phyloP scores from a whole-genome alignment of 1,284 basidiomycete genomes.

The Mycena sp. region DNA sequence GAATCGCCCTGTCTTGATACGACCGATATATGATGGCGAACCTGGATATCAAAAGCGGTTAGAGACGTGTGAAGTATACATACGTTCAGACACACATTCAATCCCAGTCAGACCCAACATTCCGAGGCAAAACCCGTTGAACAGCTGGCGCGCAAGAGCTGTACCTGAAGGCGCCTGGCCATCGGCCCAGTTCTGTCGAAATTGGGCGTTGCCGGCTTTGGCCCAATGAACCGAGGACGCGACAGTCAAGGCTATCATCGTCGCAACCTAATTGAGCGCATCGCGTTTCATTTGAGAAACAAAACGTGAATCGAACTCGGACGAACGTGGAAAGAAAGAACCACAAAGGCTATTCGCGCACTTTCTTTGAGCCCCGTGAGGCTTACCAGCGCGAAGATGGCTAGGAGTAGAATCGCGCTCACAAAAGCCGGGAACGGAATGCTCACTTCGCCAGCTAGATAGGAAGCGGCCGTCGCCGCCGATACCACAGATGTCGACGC shows the following conservation, averaged over 20 bases:
- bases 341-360: slow-evolving; percentile 61
- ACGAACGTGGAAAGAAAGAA: slow-evolving; percentile 65
- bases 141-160: slow-evolving; percentile 56
- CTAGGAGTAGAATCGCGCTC: slow-evolving; percentile 58
- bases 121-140: slow-evolving; percentile 71
- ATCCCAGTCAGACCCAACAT: slow-evolving; percentile 78
- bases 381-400: slow-evolving; percentile 62
- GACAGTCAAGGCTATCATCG: slow-evolving; percentile 64
- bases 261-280: slow-evolving; percentile 52
- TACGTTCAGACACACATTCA: slow-evolving; percentile 57
- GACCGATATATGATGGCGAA: slow-evolving; percentile 69
- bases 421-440: slow-evolving; percentile 63
- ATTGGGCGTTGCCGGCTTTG: slow-evolving; percentile 53
- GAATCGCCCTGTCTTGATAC: slow-evolving; percentile 58
- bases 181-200: slow-evolving; percentile 64
- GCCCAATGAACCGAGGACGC: slow-evolving; percentile 59
- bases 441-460: slow-evolving; percentile 68
- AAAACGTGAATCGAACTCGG: not conserved
- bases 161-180: slow-evolving; percentile 42
- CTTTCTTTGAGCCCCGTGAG: slow-evolving; percentile 71
- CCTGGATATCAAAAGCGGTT: slow-evolving; percentile 45
- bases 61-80: not conserved
- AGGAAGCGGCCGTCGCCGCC: slow-evolving; percentile 72
- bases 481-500: slow-evolving; percentile 73
- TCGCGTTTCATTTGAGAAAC: not conserved